A percentile compares a stretch with the other conserved stretches of the same genome.
phyloP scores from a whole-genome alignment of 78 protist genomes.

The Dictyostelium capitatum region DNA sequence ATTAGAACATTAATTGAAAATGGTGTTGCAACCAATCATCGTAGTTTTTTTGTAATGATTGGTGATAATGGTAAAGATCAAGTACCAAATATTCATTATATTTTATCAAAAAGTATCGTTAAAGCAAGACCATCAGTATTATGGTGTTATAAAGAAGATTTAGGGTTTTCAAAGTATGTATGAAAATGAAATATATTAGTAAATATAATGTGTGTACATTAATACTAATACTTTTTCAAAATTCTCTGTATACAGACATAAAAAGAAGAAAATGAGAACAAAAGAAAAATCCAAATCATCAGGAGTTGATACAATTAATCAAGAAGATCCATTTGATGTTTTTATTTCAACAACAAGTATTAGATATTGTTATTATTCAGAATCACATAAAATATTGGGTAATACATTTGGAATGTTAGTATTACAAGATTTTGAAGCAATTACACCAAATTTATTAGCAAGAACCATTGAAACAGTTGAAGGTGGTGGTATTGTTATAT shows the following conservation, averaged over 20 bases:
- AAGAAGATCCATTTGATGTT: conserved; percentile 96
- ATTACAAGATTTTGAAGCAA: conserved; percentile 99
- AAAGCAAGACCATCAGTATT: conserved; percentile 95
- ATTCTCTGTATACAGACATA: too few species aligned
- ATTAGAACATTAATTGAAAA: conserved; percentile 94
- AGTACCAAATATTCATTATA: conserved; percentile 96
- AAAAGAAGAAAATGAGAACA: conserved; percentile 53
- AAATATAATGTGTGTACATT: too few species aligned
- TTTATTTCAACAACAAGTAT: conserved; percentile 96
- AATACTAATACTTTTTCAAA: not conserved
- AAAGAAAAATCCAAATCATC: conserved; percentile 58
- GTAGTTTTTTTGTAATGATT: conserved; percentile 96
- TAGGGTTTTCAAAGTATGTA: conserved; percentile 88
- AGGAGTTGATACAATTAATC: conserved; percentile 49
- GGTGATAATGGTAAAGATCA: conserved; percentile 96
- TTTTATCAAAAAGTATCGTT: conserved; percentile 92
- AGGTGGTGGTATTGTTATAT: conserved; percentile 98
- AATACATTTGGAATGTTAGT: conserved; percentile 98
- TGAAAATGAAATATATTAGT: not conserved
- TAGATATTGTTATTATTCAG: conserved; percentile 94
- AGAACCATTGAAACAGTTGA: conserved; percentile 99
- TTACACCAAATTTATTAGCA: conserved; percentile 99
- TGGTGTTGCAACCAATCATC: conserved; percentile 89
- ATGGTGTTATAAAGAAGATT: conserved; percentile 99
- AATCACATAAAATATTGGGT: conserved; percentile 98